Conservation (phyloP, 2,329 filamentous ascomycete species). For the Ceratocystis eucalypticola region DNA sequence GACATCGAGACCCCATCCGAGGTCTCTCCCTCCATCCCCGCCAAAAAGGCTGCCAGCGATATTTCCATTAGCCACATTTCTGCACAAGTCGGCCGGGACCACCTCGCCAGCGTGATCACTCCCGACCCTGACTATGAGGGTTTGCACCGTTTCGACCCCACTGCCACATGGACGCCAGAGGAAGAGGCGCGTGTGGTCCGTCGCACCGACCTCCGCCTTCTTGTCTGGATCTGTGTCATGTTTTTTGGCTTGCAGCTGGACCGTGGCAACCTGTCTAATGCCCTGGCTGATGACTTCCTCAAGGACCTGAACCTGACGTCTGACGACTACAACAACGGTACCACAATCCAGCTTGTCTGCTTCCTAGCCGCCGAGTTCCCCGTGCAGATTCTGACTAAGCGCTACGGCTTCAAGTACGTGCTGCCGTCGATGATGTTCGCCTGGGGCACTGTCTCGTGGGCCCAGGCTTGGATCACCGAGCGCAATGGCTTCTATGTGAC, state of each 20-base stretch:
- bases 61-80: constrained; percentile 11
- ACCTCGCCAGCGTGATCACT: constrained; percentile 21
- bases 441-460: constrained; percentile 31
- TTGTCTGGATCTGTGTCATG: constrained; percentile 34
- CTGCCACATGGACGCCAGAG: constrained; percentile 36
- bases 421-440: constrained; percentile 38
- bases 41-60: not conserved
- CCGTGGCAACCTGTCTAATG: constrained; percentile 49
- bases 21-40: not conserved
- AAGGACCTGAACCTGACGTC: constrained; percentile 35
- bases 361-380: constrained; percentile 46
- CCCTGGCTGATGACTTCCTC: constrained; percentile 48
- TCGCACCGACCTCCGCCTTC: constrained; percentile 30
- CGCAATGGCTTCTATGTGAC: constrained; percentile 37
- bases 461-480: constrained; percentile 39
- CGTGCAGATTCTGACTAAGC: constrained; percentile 44
- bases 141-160: constrained; percentile 30
- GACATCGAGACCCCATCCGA: constrained; percentile 13
- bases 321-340: constrained; percentile 45
- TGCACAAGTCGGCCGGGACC: constrained; percentile 7
- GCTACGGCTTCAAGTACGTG: constrained; percentile 43
- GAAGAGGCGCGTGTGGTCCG: constrained; percentile 44
- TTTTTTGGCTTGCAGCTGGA: constrained; percentile 53
- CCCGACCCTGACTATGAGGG: constrained; percentile 30
- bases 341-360: constrained; percentile 40